Evolutionary conservation across 352 stramenopile genomes (phyloP).

Genomic region (Phytopythium chamaehyphon): DNA sequence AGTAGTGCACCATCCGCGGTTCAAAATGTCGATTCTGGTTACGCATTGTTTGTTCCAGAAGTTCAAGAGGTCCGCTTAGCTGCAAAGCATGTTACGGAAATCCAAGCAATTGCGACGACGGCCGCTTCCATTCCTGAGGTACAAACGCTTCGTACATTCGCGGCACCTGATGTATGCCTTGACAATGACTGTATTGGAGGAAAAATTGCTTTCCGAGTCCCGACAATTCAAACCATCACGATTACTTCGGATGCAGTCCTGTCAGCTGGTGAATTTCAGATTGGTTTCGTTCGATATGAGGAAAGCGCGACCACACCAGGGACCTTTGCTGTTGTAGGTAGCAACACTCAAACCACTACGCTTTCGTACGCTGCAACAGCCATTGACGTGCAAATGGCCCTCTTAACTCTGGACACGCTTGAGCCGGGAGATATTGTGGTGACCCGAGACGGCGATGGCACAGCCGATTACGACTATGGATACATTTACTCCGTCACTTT

Average conservation of each 20-base stretch:
- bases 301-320: slow-evolving; percentile 15
- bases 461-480: slow-evolving; percentile 46
- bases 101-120: slow-evolving; percentile 63
- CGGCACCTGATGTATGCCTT: slow-evolving; percentile 36
- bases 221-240: slow-evolving; percentile 70
- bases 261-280: slow-evolving; percentile 39
- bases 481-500: slow-evolving; percentile 78
- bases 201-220: slow-evolving; percentile 57
- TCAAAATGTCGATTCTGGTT: slow-evolving; percentile 47
- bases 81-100: slow-evolving; percentile 59
- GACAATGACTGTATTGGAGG: slow-evolving; percentile 45
- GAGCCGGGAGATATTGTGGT: slow-evolving; percentile 52
- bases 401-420: slow-evolving; percentile 34
- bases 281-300: slow-evolving; percentile 35
- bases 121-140: slow-evolving; percentile 66
- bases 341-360: slow-evolving; percentile 5
- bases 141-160: slow-evolving; percentile 62
- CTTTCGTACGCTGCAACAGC: slow-evolving; percentile 46
- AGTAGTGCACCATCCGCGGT: slow-evolving; percentile 43
- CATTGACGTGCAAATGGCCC: slow-evolving; percentile 18
- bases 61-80: slow-evolving; percentile 68
- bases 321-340: slow-evolving; percentile 22
- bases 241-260: slow-evolving; percentile 52
- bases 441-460: slow-evolving; percentile 66
- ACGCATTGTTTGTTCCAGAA: slow-evolving; percentile 52